Base-by-base conservation (phyloP, 2,329 filamentous ascomycete species). In the Beauveria sp. region DNA sequence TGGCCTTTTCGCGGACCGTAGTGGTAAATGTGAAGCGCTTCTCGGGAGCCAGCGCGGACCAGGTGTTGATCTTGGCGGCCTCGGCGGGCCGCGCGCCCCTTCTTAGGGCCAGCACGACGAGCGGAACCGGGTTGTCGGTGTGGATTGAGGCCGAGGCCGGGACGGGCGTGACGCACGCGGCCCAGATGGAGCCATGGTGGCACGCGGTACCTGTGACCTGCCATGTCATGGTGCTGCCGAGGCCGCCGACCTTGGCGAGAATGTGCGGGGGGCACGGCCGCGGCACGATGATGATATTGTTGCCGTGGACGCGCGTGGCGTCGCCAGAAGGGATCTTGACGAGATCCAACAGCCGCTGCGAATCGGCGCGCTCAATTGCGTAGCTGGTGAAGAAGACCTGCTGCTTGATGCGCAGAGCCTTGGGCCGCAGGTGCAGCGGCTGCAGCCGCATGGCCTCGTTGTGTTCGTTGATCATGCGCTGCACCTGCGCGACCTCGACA, bases 311-410 rank as follows among this genome's bases (percentile, higher is more conserved):
- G 65, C 90, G 91, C 65, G 96, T 77, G 56, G 96, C 90, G 57
- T 83, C 80, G 55, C 89, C 85, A 30, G 85, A 79, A 59, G 86
- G 76, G 7, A 24, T 16, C 37, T 52, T 59, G 62, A 87, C 85
- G n/a, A 96, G 80, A 6, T 83, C 81, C 61, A 90, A 82, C 43
- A 97, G 79, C 60, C 83, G 85, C 69, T 89, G 84, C 2, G 87
- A 88, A 71, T 94, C 90, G 28, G 83, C 79, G 53, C 85, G 79
- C 46, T 80, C 80, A 65, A 99, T 87, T 74, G 96, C 84, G 74
- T 99, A 97, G 55, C 91, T 91, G 1, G 94, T 97, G 75, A 93
- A 97, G 74, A 92, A 91, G 55, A 96, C 88, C 1, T 86, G 91
- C 71, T 92, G 92, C 73, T 90, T 91, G 71, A 99, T 91, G 66